Evolutionary conservation across 2,329 filamentous ascomycete genomes (phyloP).

Genomic region (Fusarium sp.): DNA sequence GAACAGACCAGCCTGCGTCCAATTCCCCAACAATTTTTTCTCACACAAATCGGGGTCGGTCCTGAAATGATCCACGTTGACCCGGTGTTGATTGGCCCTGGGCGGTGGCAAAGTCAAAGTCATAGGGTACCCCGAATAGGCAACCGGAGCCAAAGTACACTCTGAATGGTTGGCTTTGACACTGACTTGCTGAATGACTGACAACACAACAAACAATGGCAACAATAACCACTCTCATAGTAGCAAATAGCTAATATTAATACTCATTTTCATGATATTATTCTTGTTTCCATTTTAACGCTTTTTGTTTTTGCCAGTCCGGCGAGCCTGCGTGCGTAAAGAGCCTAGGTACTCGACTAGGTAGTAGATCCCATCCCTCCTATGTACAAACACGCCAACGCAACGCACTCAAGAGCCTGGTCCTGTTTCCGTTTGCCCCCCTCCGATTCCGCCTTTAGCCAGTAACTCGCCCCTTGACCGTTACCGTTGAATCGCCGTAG

Average conservation of each 20-base stretch:
- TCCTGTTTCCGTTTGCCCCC: slow-evolving; percentile 40
- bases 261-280: slow-evolving; percentile 15
- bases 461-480: slow-evolving; percentile 17
- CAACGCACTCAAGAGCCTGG: slow-evolving; percentile 27
- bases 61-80: slow-evolving; percentile 32
- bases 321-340: slow-evolving; percentile 18
- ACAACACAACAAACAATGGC: not conserved
- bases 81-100: slow-evolving; percentile 30
- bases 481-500: slow-evolving; percentile 32
- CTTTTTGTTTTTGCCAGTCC: slow-evolving; percentile 31
- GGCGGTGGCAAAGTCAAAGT: slow-evolving; percentile 33
- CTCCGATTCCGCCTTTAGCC: slow-evolving; percentile 17
- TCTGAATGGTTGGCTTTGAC: not conserved
- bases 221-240: not conserved
- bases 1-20: slow-evolving; percentile 31
- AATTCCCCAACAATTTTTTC: slow-evolving; percentile 33
- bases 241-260: not conserved
- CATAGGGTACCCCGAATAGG: slow-evolving; percentile 8
- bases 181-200: not conserved
- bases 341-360: slow-evolving; percentile 1
- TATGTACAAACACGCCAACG: slow-evolving; percentile 37
- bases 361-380: slow-evolving; percentile 11
- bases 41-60: slow-evolving; percentile 16
- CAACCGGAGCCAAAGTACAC: not conserved
- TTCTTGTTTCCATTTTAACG: slow-evolving; percentile 27